A percentile compares a stretch with the other conserved stretches of the same genome.
phyloP scores from a whole-genome alignment of 1,139 yeast genomes.

The Saccharomycopsis crataegensis region DNA sequence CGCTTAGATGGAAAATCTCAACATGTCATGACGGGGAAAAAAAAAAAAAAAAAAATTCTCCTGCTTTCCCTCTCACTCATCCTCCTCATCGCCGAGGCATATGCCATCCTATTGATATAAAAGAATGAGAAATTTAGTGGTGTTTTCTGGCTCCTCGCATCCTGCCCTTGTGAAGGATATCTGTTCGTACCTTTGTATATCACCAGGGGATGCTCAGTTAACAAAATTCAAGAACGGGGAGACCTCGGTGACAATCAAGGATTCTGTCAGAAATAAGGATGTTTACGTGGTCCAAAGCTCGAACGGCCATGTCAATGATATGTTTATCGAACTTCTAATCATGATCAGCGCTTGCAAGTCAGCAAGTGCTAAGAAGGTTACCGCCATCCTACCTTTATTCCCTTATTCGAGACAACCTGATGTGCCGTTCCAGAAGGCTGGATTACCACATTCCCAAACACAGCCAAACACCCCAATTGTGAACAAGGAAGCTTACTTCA shows the following conservation, averaged over 20 bases:
- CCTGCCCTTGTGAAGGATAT: conserved; percentile 56
- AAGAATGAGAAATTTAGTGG: conserved; percentile 68
- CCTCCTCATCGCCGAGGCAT: not conserved
- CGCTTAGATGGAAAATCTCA: too few species aligned
- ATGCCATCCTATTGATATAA: not conserved
- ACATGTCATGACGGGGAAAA: not conserved
- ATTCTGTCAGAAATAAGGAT: conserved; percentile 88
- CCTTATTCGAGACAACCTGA: conserved; percentile 97
- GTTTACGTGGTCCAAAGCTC: conserved; percentile 67
- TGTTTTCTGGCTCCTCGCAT: conserved; percentile 71
- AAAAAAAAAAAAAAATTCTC: not conserved
- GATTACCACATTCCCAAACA: conserved; percentile 23
- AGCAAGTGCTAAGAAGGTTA: conserved; percentile 88
- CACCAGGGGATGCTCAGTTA: conserved; percentile 49
- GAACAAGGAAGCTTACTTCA: conserved; percentile 4
- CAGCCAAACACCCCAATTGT: not conserved
- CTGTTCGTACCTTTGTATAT: conserved; percentile 55
- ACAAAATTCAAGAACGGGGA: conserved; percentile 77
- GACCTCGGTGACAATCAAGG: conserved; percentile 74
- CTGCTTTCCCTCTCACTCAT: not conserved
- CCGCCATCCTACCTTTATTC: conserved; percentile 90
- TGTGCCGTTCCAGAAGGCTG: conserved; percentile 70
- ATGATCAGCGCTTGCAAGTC: conserved; percentile 93
- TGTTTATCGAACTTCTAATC: conserved; percentile 78
- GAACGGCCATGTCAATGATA: conserved; percentile 88